Conservation (phyloP, 345 rosid species). For the Pistacia atlantica region DNA sequence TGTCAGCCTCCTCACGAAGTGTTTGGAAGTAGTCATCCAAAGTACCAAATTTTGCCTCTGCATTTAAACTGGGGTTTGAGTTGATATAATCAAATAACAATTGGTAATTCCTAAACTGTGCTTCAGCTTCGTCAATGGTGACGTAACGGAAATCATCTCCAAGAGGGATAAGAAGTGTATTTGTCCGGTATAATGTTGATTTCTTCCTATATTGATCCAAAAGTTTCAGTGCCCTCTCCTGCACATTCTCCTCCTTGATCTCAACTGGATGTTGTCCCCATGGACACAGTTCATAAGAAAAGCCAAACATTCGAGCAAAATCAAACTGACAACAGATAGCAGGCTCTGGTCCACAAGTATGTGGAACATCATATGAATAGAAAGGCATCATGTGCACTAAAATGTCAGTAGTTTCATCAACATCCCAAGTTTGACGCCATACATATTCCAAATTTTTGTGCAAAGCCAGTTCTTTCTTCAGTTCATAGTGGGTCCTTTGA, state of each 20-base stretch:
- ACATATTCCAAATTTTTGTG: constrained; percentile 85
- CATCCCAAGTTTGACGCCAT: constrained; percentile 99
- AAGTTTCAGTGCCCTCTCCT: constrained; percentile 80
- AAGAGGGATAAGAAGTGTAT: constrained; percentile 92
- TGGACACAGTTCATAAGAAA: constrained; percentile 75
- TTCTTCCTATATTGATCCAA: constrained; percentile 97
- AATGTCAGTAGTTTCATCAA: constrained; percentile 86
- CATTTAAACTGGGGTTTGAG: constrained; percentile 79
- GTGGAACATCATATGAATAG: constrained; percentile 96
- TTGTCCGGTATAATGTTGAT: constrained; percentile 80
- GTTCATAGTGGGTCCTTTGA: constrained; percentile 98
- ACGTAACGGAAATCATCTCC: constrained; percentile 97
- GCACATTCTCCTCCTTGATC: constrained; percentile 75
- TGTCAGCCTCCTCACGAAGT: constrained; percentile 82
- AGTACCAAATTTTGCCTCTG: constrained; percentile 90
- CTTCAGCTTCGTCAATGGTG: constrained; percentile 85
- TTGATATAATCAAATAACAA: constrained; percentile 86
- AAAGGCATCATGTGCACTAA: constrained; percentile 99
- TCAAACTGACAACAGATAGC: constrained; percentile 98
- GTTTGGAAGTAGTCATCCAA: constrained; percentile 83
- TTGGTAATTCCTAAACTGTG: constrained; percentile 94
- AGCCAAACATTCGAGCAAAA: constrained; percentile 73
- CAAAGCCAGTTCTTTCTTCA: constrained; percentile 94
- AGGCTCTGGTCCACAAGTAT: constrained; percentile 99
- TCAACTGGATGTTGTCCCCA: constrained; percentile 82